Conservation (phyloP, 2,329 filamentous ascomycete species). For the Botryotinia narcissicola region DNA sequence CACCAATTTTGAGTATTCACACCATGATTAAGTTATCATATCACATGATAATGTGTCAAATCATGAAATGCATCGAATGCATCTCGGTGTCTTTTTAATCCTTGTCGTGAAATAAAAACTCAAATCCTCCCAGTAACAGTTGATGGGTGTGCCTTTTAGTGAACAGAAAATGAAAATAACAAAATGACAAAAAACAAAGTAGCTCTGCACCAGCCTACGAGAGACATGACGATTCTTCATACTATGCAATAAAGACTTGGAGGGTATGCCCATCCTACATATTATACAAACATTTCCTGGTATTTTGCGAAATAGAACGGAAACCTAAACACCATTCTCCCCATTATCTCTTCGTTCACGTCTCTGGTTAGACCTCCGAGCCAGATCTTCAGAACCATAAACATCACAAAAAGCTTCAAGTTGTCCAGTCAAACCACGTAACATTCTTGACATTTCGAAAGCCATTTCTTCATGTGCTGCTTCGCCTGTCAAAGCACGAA, state of each 20-base stretch:
- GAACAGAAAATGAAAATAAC: background rate
- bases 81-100: background rate
- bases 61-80: background rate
- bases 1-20: background rate
- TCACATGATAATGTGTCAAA: background rate
- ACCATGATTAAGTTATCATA: background rate
- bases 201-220: background rate
- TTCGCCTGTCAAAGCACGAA: conserved; percentile 30
- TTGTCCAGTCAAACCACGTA: conserved; percentile 31
- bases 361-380: conserved; percentile 12
- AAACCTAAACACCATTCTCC: conserved; percentile 9
- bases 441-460: conserved; percentile 30
- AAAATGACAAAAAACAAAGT: background rate
- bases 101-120: background rate
- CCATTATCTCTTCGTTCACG: conserved; percentile 18
- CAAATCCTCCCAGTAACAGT: background rate
- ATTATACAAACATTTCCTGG: background rate
- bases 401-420: conserved; percentile 33
- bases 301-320: background rate
- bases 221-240: background rate
- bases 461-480: conserved; percentile 33
- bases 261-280: background rate
- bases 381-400: conserved; percentile 26
- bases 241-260: background rate
- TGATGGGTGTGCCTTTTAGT: background rate